Percentiles rank a stretch among this genome's conserved stretches.
Evolutionary conservation across 2,329 filamentous ascomycete species (phyloP).

Genomic region (Colletotrichum zoysiae): DNA sequence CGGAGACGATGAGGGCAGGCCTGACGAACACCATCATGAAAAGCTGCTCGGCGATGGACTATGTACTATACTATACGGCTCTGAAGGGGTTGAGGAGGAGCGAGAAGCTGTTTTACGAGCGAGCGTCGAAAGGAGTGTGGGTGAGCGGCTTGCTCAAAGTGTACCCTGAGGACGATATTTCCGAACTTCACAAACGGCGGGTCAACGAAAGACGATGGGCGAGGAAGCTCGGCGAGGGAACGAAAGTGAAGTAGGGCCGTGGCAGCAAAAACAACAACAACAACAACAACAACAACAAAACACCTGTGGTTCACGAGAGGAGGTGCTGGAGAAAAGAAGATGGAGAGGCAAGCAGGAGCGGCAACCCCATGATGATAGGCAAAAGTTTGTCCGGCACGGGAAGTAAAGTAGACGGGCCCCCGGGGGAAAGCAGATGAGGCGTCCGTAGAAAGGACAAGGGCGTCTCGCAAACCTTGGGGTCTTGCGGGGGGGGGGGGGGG

Average conservation of each 20-base stretch:
- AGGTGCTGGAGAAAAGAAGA: not conserved
- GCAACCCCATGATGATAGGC: not conserved
- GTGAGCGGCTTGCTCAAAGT: not conserved
- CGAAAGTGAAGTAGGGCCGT: not conserved
- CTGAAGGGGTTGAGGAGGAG: not conserved
- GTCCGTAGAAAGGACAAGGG: not conserved
- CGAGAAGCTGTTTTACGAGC: not conserved
- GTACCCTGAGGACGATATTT: not conserved
- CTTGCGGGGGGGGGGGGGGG: not conserved
- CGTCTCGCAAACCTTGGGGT: constrained; percentile 4
- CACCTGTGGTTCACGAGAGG: not conserved
- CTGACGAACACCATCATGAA: constrained; percentile 30
- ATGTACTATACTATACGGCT: too few species aligned
- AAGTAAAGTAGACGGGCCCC: too few species aligned
- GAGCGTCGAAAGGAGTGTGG: not conserved
- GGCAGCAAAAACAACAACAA: not conserved
- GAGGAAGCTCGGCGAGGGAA: not conserved
- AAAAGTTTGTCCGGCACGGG: not conserved
- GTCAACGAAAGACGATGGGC: constrained; percentile 1
- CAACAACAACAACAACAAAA: too few species aligned
- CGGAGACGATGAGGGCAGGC: constrained; percentile 37
- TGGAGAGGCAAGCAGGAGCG: not conserved
- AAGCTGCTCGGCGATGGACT: not conserved
- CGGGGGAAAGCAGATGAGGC: not conserved
- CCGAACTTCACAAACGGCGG: not conserved